phyloP scores from a whole-genome alignment of 768 basidiomycete species.

The Candolleomyces efflorescens region DNA sequence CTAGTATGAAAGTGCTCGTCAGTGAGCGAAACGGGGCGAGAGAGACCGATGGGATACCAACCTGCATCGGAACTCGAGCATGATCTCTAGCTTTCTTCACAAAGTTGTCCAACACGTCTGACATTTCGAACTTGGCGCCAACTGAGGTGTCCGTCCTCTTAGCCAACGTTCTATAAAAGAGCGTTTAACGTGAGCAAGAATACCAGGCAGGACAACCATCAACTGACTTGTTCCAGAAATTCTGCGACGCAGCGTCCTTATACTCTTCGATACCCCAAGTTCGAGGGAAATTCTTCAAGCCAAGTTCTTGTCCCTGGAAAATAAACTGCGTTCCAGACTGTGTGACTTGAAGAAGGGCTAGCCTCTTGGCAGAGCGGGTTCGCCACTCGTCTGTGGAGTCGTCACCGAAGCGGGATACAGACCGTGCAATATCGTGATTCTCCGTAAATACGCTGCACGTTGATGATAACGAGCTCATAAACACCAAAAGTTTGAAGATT shows the following conservation, averaged over 20 bases:
- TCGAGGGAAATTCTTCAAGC: constrained; percentile 58
- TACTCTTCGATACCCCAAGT: constrained; percentile 70
- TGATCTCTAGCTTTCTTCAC: constrained; percentile 69
- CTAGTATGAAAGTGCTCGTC: constrained; percentile 31
- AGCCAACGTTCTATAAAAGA: constrained; percentile 29
- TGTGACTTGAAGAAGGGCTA: constrained; percentile 58
- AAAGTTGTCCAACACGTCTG: constrained; percentile 54
- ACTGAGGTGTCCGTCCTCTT: constrained; percentile 31
- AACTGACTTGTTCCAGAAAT: constrained; percentile 49
- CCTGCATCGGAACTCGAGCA: constrained; percentile 67
- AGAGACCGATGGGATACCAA: constrained; percentile 14
- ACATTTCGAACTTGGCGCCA: constrained; percentile 50
- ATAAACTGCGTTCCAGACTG: constrained; percentile 67
- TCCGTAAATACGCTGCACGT: constrained; percentile 53
- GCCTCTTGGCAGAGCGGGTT: constrained; percentile 54
- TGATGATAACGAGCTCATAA: no score
- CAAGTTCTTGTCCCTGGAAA: constrained; percentile 75
- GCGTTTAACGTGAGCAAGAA: no score
- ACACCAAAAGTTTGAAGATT: no score
- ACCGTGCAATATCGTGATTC: constrained; percentile 65
- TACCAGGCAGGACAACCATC: no score
- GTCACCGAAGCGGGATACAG: constrained; percentile 63
- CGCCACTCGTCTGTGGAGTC: constrained; percentile 53
- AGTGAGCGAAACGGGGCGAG: not conserved
- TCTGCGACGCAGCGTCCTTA: constrained; percentile 61